Evolutionary conservation across 371 early-diverging fungal species (phyloP).

Genomic region (Mucor lusitanicus): DNA sequence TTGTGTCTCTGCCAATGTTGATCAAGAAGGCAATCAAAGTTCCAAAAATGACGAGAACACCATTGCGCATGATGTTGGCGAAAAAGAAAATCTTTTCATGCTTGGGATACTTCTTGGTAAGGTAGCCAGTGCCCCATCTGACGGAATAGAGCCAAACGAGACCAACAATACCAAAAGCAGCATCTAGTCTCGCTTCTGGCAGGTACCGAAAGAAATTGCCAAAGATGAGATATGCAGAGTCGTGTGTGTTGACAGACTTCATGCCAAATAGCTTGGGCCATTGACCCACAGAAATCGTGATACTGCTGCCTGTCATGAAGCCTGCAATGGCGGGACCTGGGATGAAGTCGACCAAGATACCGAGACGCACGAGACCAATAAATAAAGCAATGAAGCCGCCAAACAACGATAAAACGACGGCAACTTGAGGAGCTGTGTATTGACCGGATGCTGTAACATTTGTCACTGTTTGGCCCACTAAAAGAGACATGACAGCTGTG

Average conservation of each 20-base stretch:
- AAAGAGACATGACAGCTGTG: constrained; percentile 81
- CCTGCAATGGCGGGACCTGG: constrained; percentile 75
- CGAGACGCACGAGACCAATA: constrained; percentile 77
- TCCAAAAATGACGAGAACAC: constrained; percentile 45
- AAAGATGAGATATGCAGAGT: constrained; percentile 54
- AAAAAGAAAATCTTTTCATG: constrained; percentile 41
- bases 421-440: constrained; percentile 46
- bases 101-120: constrained; percentile 35
- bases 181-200: constrained; percentile 43
- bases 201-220: constrained; percentile 47
- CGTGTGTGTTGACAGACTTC: constrained; percentile 54
- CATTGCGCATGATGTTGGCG: constrained; percentile 49
- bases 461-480: constrained; percentile 70
- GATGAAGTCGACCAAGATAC: constrained; percentile 85
- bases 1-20: constrained; percentile 27
- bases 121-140: constrained; percentile 23
- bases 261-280: constrained; percentile 75
- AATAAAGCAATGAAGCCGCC: constrained; percentile 59
- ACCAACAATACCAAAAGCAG: constrained; percentile 46
- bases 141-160: constrained; percentile 46
- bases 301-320: constrained; percentile 73
- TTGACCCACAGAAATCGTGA: constrained; percentile 76
- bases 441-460: constrained; percentile 39
- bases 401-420: constrained; percentile 57
- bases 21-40: constrained; percentile 42